Percentiles rank a stretch among this genome's conserved stretches.
phyloP scores from a whole-genome alignment of 2,329 filamentous ascomycete species.

The Claviceps sp. region DNA sequence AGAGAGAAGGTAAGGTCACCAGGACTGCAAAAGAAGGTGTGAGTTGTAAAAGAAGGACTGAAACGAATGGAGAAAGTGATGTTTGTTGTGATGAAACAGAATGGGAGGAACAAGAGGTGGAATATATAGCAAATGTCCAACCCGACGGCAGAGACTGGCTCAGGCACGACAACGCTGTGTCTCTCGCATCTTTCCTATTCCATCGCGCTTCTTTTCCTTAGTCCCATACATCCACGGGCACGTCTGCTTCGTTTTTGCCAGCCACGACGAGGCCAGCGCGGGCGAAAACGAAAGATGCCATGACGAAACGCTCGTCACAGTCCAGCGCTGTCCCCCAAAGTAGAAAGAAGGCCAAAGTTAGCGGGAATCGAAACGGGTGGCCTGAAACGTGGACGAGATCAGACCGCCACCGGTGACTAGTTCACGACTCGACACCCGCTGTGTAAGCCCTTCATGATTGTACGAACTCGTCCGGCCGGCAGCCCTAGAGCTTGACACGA shows the following conservation, averaged over 20 bases:
- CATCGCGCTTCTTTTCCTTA: no score
- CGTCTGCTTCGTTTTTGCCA: neutral
- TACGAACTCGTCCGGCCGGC: no score
- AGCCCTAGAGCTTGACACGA: no score
- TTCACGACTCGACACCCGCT: neutral
- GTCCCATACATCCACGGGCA: no score
- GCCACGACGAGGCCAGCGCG: no score
- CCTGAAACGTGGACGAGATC: slow-evolving; percentile 4
- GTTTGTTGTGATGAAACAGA: neutral
- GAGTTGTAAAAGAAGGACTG: neutral
- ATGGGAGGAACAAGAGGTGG: neutral
- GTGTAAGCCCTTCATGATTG: neutral
- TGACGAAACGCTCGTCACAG: neutral
- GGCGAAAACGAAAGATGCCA: no score
- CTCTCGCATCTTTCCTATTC: no score
- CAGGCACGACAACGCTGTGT: neutral
- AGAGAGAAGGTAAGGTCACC: neutral
- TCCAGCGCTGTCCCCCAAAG: neutral
- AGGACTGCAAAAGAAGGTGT: neutral
- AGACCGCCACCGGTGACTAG: slow-evolving; percentile 1
- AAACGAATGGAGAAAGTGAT: neutral
- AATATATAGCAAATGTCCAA: neutral
- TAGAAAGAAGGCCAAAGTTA: neutral
- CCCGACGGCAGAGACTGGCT: neutral
- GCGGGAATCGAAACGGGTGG: neutral